Evolutionary conservation across 2,329 filamentous ascomycete species (phyloP).

Genomic region (Xylariales sp.): DNA sequence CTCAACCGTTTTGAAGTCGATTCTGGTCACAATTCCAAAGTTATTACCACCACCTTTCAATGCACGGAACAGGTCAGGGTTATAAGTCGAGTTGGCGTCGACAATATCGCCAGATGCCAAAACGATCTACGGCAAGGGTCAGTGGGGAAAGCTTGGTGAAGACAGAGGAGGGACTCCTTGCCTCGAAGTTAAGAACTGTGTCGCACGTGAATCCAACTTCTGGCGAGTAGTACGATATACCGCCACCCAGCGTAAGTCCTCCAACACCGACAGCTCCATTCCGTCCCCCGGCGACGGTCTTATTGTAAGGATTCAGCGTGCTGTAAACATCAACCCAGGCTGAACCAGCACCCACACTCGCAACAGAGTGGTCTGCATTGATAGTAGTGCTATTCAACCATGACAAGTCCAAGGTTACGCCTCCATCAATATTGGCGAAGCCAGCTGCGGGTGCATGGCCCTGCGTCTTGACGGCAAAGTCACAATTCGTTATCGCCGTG

Average conservation of each 20-base stretch:
- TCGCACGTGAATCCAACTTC: constrained; percentile 14
- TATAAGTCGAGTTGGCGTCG: constrained; percentile 7
- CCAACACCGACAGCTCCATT: constrained; percentile 15
- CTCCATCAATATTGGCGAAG: constrained; percentile 9
- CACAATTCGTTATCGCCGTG: constrained; percentile 8
- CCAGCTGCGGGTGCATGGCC: constrained; percentile 12
- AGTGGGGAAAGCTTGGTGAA: background rate
- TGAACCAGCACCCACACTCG: constrained; percentile 9
- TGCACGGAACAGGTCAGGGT: constrained; percentile 9
- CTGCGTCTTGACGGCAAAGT: constrained; percentile 11
- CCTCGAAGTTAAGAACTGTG: constrained; percentile 14
- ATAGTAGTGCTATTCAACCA: constrained; percentile 8
- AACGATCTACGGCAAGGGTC: constrained; percentile 1
- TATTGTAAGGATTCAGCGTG: constrained; percentile 4
- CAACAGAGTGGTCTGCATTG: constrained; percentile 6
- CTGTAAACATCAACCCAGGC: constrained; percentile 11
- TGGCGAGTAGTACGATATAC: constrained; percentile 13
- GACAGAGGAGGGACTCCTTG: background rate
- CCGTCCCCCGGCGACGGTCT: constrained; percentile 13
- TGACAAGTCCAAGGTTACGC: constrained; percentile 10
- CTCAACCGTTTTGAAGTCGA: constrained; percentile 11
- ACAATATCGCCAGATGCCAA: constrained; percentile 7
- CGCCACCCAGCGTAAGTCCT: constrained; percentile 17
- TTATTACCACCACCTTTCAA: constrained; percentile 11
- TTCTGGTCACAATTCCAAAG: constrained; percentile 12